These are phyloP conservation scores for Candida sp. DNA, from an alignment of 1,139 yeast species.

Conservation along the genomic window DNA sequence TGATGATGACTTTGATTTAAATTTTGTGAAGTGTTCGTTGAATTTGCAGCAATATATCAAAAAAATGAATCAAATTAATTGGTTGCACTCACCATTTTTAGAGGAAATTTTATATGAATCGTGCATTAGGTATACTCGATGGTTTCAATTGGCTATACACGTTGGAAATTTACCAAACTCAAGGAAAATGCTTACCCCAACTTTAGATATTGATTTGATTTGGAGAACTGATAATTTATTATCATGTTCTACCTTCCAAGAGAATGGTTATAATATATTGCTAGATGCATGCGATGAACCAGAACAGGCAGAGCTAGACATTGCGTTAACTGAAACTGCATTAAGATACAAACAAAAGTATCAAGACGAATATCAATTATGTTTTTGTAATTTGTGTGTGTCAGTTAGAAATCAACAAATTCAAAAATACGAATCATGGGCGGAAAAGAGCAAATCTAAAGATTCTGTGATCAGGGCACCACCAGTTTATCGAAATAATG, in stretches of 20 bases:
- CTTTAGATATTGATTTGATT: constrained; percentile 28
- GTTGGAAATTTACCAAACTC: neutral
- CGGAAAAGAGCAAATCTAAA: neutral
- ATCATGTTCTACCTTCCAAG: neutral
- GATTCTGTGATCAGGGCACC: constrained; percentile 1
- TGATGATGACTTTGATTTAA: neutral
- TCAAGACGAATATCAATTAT: constrained; percentile 11
- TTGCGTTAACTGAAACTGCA: constrained; percentile 1
- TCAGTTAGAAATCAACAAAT: constrained; percentile 1
- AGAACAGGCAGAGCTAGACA: constrained; percentile 2
- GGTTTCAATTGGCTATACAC: neutral
- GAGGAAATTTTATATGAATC: constrained; percentile 13
- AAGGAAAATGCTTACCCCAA: constrained; percentile 20
- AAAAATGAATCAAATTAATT: constrained; percentile 22
- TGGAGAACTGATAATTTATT: constrained; percentile 26
- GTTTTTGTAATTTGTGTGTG: constrained; percentile 14
- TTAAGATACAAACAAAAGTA: constrained; percentile 5
- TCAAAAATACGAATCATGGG: constrained; percentile 3
- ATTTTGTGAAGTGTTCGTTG: neutral
- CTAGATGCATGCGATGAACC: constrained; percentile 1
- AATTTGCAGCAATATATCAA: constrained; percentile 12
- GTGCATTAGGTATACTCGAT: neutral
- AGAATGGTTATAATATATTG: neutral
- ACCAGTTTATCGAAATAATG: neutral
- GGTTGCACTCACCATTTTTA: constrained; percentile 19